Base-by-base conservation (phyloP, 169 alveolate species). In the Eimeria sp. region DNA sequence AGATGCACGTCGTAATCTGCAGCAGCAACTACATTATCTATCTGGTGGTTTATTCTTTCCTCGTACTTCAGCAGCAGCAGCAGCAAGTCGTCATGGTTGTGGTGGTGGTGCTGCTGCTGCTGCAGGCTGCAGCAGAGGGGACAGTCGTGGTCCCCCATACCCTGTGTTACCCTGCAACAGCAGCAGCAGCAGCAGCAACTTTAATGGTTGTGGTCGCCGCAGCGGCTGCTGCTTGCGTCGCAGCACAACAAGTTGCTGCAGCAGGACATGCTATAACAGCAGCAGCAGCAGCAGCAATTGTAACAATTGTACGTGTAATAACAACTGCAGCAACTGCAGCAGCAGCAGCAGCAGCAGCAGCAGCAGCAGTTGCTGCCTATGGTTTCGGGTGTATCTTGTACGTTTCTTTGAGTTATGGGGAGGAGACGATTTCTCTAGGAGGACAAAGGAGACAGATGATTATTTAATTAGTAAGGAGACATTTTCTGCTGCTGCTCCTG, bases 361-460 rank as follows among this genome's bases (percentile, higher is more conserved):
- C 40, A 73, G 49, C 84, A 73, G 51, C 51, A 40, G 57, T 25
- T n/a, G 84, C 84, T 70, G 49, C 84, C 4, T 73, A 7, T 73
- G 84, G 45, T 40, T 73, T 73, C 40, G 84, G 5, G 10, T 73
- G 7, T 73, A 73, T 18, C 20, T 73, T 10, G 84, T 73, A 3
- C 84, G 84, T 22, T 73, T 73, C 20, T 73, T 73, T 43, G 84
- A 73, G 43, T 43, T 73, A 49, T 73, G 84, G 84, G 84, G 84
- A 0, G 84, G 84, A 18, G 84, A 73, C 30, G 84, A 73, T 43
- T 73, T 73, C 43, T 27, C 84, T n/a, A 7, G 49, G 57, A 27
- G 84, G 2, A 7, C 40, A 43, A 45, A 40, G 22, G 51, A 27
- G 47, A 20, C 51, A 27, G 57, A 9, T 73, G 11, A n/a, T 70